phyloP scores from a whole-genome alignment of 306 rosid genomes.

The Ziziphus jujuba region DNA sequence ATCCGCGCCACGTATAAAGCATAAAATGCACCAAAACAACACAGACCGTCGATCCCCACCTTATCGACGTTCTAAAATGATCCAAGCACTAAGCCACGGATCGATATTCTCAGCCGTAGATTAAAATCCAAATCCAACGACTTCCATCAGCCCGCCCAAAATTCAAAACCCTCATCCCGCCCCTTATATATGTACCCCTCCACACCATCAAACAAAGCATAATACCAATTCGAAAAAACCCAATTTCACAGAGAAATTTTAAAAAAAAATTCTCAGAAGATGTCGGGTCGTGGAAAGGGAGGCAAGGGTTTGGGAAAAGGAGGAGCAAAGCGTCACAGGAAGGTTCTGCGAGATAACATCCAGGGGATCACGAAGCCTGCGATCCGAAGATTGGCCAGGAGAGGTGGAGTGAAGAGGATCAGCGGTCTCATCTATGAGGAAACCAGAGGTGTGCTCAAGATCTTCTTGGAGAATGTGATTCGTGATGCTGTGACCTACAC shows the following conservation, averaged over 20 bases:
- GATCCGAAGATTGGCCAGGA: slow-evolving; percentile 30
- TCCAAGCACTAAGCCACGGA: slow-evolving; percentile 2
- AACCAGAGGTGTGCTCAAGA: slow-evolving; percentile 33
- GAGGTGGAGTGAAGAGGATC: slow-evolving; percentile 40
- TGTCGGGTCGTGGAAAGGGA: slow-evolving; percentile 44
- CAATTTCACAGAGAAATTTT: not conserved
- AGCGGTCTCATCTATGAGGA: slow-evolving; percentile 39
- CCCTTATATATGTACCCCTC: not conserved
- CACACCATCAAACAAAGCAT: not conserved
- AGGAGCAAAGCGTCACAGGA: slow-evolving; percentile 39
- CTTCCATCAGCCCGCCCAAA: not conserved
- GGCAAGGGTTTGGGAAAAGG: slow-evolving; percentile 43
- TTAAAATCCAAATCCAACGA: slow-evolving; percentile 15
- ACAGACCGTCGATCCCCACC: not conserved
- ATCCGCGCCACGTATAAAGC: slow-evolving; percentile 3
- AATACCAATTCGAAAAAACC: not conserved
- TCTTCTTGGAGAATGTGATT: slow-evolving; percentile 35
- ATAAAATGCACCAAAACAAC: not conserved
- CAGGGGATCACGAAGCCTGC: slow-evolving; percentile 45
- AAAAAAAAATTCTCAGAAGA: not conserved
- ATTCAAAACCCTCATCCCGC: not conserved
- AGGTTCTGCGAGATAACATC: slow-evolving; percentile 39
- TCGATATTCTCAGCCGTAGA: slow-evolving; percentile 3
- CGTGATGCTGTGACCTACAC: slow-evolving; percentile 33
- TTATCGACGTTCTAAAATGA: slow-evolving; percentile 6